These are phyloP conservation scores for Gilbertella persicaria DNA, from an alignment of 371 early-diverging fungal species.

Conservation along the genomic window DNA sequence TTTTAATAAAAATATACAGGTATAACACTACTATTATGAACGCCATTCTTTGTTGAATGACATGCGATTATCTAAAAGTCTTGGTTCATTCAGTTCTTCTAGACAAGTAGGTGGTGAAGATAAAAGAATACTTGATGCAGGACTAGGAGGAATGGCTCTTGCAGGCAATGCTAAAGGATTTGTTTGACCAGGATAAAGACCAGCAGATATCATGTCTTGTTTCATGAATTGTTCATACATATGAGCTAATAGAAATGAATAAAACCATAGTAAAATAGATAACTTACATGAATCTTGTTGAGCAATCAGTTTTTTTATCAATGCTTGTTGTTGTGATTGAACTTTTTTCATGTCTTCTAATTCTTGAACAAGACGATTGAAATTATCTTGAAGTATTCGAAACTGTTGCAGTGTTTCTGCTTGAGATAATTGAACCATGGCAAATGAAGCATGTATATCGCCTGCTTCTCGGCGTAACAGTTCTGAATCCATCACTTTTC, in stretches of 20 bases:
- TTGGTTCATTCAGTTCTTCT: too few relatives aligned
- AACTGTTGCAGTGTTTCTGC: conserved; percentile 65
- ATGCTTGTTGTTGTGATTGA: conserved; percentile 56
- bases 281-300: conserved; percentile 24
- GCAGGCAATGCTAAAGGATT: too few relatives aligned
- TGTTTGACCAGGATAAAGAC: neutral
- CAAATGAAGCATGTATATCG: conserved; percentile 67
- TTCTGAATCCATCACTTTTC: conserved; percentile 73
- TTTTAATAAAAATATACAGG: too few relatives aligned
- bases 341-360: conserved; percentile 64
- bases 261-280: conserved; percentile 1
- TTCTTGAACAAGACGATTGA: conserved; percentile 63
- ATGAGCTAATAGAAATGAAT: neutral
- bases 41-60: too few relatives aligned
- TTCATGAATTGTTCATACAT: neutral
- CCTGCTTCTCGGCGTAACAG: conserved; percentile 66
- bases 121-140: conserved; percentile 3
- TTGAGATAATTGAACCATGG: conserved; percentile 68
- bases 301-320: conserved; percentile 31
- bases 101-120: conserved; percentile 1
- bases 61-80: too few relatives aligned
- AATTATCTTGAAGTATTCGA: conserved; percentile 61
- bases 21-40: too few relatives aligned
- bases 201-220: neutral
- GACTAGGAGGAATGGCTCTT: conserved; percentile 4